Percentiles rank a stretch among this genome's conserved stretches.
phyloP scores from a whole-genome alignment of 352 stramenopile species.

The Pythium chondricola region DNA sequence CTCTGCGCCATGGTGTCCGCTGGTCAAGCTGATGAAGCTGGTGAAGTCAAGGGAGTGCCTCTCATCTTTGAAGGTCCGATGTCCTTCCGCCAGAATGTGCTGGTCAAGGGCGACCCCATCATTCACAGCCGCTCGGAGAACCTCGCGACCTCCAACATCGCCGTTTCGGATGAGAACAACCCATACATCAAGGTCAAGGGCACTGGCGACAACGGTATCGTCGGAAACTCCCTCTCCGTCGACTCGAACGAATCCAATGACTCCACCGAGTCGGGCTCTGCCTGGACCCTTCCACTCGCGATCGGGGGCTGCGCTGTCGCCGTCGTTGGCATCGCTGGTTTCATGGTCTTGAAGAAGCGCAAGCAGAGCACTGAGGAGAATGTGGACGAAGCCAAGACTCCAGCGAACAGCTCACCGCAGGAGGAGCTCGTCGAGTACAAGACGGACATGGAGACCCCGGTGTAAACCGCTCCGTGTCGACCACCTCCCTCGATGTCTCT shows the following conservation, averaged over 20 bases:
- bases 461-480: slow-evolving; percentile 8
- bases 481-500: not conserved
- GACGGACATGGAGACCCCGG: slow-evolving; percentile 26
- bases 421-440: slow-evolving; percentile 27
- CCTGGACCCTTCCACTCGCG: slow-evolving; percentile 22
- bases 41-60: slow-evolving; percentile 12
- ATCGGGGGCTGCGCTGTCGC: slow-evolving; percentile 32
- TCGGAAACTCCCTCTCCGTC: slow-evolving; percentile 22
- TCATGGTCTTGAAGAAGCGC: slow-evolving; percentile 38
- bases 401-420: slow-evolving; percentile 4
- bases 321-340: slow-evolving; percentile 32
- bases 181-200: slow-evolving; percentile 16
- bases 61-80: slow-evolving; percentile 5
- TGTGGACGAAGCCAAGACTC: slow-evolving; percentile 6
- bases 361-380: slow-evolving; percentile 6
- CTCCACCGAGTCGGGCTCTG: not conserved
- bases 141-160: slow-evolving; percentile 15
- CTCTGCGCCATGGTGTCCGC: slow-evolving; percentile 17
- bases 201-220: not conserved
- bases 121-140: slow-evolving; percentile 17
- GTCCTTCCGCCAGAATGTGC: slow-evolving; percentile 1
- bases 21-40: not conserved
- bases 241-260: slow-evolving; percentile 4
- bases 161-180: slow-evolving; percentile 12
- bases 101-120: slow-evolving; percentile 15